A percentile compares a stretch with the other conserved stretches of the same genome.
Conservation (phyloP, 164 flowering plant species). For the Sextonia rubra region DNA sequence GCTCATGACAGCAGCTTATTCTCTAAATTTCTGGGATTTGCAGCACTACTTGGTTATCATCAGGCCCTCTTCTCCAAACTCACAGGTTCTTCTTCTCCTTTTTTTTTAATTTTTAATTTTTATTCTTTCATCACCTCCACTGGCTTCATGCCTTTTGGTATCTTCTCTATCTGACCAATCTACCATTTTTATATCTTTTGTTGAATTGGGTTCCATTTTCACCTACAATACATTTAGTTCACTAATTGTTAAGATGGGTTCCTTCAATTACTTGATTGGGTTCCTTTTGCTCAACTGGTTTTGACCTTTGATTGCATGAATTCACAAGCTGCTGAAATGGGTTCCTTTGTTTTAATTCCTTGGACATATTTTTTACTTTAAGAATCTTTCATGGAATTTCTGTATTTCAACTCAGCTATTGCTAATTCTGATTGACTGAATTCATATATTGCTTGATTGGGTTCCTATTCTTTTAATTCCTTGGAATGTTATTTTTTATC, state of each 20-base stretch:
- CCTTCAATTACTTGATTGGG: not conserved
- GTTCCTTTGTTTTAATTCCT: not conserved
- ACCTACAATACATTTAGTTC: too few species aligned
- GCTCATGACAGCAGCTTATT: constrained; percentile 55
- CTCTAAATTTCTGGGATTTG: constrained; percentile 59
- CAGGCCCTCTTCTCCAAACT: constrained; percentile 33
- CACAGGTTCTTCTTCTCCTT: constrained; percentile 26
- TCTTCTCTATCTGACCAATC: not conserved
- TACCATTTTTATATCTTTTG: not conserved
- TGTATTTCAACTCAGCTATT: too few species aligned
- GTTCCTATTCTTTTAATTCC: too few species aligned
- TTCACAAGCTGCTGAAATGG: not conserved
- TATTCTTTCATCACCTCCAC: not conserved
- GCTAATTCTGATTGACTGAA: too few species aligned
- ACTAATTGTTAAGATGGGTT: too few species aligned
- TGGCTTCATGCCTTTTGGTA: not conserved
- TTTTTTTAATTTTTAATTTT: not conserved
- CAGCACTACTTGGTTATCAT: constrained; percentile 81
- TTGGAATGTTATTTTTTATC: too few species aligned
- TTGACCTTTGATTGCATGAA: not conserved
- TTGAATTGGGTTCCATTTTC: not conserved
- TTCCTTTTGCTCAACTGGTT: not conserved
- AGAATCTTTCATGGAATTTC: too few species aligned
- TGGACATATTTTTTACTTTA: not conserved
- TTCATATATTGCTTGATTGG: too few species aligned